Conservation (phyloP, 2,329 filamentous ascomycete species). For the Scedosporium minutisporum region DNA sequence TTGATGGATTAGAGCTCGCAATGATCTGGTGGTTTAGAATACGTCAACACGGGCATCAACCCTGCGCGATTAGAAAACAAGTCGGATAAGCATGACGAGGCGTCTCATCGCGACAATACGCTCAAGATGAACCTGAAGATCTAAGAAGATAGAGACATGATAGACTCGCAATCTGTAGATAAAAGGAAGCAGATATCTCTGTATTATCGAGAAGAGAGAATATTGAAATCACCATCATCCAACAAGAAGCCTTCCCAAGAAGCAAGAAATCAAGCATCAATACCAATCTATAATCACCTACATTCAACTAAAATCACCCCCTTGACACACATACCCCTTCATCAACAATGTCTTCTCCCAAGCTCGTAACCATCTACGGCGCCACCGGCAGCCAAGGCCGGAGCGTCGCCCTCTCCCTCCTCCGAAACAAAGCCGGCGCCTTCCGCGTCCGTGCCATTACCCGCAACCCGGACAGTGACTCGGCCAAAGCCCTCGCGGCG, state of each 20-base stretch:
- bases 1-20: neutral
- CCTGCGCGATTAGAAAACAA: neutral
- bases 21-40: neutral
- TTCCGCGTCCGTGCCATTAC: conserved; percentile 37
- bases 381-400: conserved; percentile 39
- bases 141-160: neutral
- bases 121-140: neutral
- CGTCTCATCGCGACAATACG: neutral
- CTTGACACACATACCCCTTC: neutral
- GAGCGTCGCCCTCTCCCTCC: conserved; percentile 34
- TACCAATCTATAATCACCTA: too few species aligned
- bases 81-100: neutral
- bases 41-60: neutral
- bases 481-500: conserved; percentile 26
- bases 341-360: conserved; percentile 16
- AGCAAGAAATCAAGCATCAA: too few species aligned
- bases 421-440: conserved; percentile 21
- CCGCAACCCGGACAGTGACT: conserved; percentile 27
- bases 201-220: neutral
- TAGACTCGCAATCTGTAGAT: neutral
- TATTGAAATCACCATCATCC: neutral
- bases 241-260: too few species aligned
- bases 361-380: conserved; percentile 24
- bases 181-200: neutral
- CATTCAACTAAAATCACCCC: neutral